A percentile compares a stretch with the other conserved stretches of the same genome.
Evolutionary conservation across 768 basidiomycete species (phyloP).

Genomic region (Russula sp.): DNA sequence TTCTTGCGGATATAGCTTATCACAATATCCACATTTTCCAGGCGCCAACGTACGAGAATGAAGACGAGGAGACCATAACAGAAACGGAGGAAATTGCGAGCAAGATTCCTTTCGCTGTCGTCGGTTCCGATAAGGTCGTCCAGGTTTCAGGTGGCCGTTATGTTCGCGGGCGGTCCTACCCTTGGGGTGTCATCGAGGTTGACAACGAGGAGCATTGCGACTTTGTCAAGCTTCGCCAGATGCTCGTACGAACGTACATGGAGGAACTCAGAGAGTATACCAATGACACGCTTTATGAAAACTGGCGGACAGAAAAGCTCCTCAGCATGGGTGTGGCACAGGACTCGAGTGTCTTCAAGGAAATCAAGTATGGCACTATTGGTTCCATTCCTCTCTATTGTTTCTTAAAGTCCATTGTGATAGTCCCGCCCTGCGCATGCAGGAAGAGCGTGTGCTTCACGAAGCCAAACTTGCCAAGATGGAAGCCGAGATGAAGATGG

Average conservation of each 20-base stretch:
- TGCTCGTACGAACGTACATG: conserved; percentile 99
- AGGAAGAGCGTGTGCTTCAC: conserved; percentile 93
- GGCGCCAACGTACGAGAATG: conserved; percentile 94
- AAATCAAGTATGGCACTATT: conserved; percentile 77
- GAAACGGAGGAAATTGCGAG: conserved; percentile 96
- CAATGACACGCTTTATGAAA: conserved; percentile 93
- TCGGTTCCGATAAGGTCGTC: conserved; percentile 85
- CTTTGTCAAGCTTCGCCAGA: conserved; percentile 98
- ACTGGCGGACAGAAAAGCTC: conserved; percentile 96
- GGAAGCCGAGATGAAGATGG: conserved; percentile 99
- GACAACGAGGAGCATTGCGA: conserved; percentile 99
- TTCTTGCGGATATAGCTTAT: conserved; percentile 86
- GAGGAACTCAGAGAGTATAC: conserved; percentile 98
- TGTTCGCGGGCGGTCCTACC: conserved; percentile 92
- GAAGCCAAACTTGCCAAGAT: conserved; percentile 98
- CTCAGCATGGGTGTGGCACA: conserved; percentile 97
- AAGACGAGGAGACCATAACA: conserved; percentile 96
- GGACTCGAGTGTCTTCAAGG: conserved; percentile 97
- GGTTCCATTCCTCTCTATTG: background rate
- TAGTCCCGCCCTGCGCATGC: conserved; percentile 92
- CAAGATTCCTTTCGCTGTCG: conserved; percentile 98
- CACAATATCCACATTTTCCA: conserved; percentile 98
- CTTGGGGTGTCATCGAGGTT: conserved; percentile 98
- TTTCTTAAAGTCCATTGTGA: background rate
- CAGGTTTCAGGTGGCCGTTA: conserved; percentile 79